These are phyloP conservation scores for Aschersonia sp. DNA, from an alignment of 2,329 filamentous ascomycete species.

Conservation along the genomic window DNA sequence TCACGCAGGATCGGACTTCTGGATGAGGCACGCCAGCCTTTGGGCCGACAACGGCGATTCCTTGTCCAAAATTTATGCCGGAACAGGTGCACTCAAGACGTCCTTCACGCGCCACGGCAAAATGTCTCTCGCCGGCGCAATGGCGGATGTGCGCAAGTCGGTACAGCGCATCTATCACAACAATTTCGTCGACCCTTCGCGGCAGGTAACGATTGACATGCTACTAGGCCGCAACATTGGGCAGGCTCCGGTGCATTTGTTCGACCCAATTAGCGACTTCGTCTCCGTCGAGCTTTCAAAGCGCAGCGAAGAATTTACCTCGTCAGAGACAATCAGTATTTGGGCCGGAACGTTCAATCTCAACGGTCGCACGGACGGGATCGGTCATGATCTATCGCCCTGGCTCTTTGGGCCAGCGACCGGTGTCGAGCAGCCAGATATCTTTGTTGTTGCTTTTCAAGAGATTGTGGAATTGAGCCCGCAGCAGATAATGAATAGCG, in stretches of 20 bases:
- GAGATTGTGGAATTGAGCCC: constrained; percentile 97
- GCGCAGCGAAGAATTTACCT: constrained; percentile 58
- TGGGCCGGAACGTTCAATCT: constrained; percentile 89
- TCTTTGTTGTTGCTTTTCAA: constrained; percentile 86
- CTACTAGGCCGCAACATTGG: constrained; percentile 74
- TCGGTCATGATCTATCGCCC: constrained; percentile 63
- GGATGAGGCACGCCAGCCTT: constrained; percentile 78
- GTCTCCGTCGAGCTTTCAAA: constrained; percentile 64
- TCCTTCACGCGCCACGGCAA: constrained; percentile 91
- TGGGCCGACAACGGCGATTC: constrained; percentile 98
- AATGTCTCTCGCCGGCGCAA: constrained; percentile 83
- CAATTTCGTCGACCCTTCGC: constrained; percentile 86
- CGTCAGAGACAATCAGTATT: constrained; percentile 59
- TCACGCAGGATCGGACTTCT: constrained; percentile 63
- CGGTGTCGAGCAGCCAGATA: constrained; percentile 56
- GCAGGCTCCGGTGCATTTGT: constrained; percentile 71
- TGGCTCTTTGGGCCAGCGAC: constrained; percentile 62
- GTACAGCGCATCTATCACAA: constrained; percentile 93
- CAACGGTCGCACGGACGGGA: constrained; percentile 71
- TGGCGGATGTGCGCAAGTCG: constrained; percentile 92
- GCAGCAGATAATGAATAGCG: constrained; percentile 98
- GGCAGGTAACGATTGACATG: constrained; percentile 91
- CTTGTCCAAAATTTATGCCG: constrained; percentile 88
- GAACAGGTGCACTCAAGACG: constrained; percentile 87
- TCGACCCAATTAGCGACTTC: constrained; percentile 88